These are phyloP conservation scores for Cryptococcus sp. DNA, from an alignment of 1,284 basidiomycete genomes.

Conservation along the genomic window DNA sequence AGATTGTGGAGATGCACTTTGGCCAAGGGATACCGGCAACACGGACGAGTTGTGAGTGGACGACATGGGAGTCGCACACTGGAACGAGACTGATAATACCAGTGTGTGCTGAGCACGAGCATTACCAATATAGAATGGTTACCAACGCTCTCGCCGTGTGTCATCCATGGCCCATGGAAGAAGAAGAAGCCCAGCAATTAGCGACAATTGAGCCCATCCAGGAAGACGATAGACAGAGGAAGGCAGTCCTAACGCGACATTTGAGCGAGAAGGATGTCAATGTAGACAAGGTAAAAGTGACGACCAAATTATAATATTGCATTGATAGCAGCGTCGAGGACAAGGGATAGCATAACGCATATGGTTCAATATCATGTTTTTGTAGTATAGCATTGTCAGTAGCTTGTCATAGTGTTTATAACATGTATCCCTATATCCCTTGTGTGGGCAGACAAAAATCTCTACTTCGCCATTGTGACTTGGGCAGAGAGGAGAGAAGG, in stretches of 20 bases:
- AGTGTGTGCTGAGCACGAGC: slow-evolving; percentile 44
- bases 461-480: no score
- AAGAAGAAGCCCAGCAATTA: neutral
- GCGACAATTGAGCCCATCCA: neutral
- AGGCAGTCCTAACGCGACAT: neutral
- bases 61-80: neutral
- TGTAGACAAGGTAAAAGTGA: neutral
- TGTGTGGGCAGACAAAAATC: no score
- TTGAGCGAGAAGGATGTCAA: neutral
- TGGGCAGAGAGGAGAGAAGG: no score
- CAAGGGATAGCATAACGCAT: no score
- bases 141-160: slow-evolving; percentile 28
- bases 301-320: no score
- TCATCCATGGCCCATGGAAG: neutral
- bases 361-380: no score
- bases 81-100: neutral
- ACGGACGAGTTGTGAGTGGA: slow-evolving; percentile 18
- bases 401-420: no score
- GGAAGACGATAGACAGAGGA: neutral
- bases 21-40: slow-evolving; percentile 34
- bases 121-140: slow-evolving; percentile 36
- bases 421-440: no score
- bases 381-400: no score
- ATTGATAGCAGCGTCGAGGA: no score
- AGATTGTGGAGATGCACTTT: slow-evolving; percentile 34